These are phyloP conservation scores for Colletotrichum karsti DNA, from an alignment of 2,329 filamentous ascomycete genomes.

Conservation along the genomic window DNA sequence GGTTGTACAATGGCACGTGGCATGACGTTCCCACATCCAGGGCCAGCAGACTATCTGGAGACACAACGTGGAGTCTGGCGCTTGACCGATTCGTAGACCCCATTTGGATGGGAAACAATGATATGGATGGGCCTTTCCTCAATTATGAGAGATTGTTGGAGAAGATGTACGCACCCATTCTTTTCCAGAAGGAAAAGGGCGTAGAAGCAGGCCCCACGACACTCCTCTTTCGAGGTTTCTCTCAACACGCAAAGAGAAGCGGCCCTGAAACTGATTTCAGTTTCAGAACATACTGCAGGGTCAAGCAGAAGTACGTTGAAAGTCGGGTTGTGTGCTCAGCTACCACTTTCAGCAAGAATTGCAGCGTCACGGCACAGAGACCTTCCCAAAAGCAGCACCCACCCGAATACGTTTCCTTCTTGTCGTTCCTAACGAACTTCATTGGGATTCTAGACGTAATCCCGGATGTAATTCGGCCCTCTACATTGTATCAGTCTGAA, in stretches of 20 bases:
- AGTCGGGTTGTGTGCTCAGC: not conserved
- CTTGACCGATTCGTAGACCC: not conserved
- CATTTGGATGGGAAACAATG: not conserved
- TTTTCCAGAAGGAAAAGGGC: not conserved
- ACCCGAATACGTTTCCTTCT: not conserved
- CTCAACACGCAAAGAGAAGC: too few relatives aligned
- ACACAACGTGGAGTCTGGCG: not conserved
- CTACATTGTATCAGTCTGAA: not conserved
- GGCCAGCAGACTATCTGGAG: too few relatives aligned
- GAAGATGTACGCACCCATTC: not conserved
- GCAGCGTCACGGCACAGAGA: not conserved
- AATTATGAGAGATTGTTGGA: not conserved
- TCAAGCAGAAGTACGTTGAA: not conserved
- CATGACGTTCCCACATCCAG: not conserved
- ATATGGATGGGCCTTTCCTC: not conserved
- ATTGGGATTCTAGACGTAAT: not conserved
- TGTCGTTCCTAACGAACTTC: not conserved
- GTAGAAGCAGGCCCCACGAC: not conserved
- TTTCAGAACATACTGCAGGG: not conserved
- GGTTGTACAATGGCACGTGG: not conserved
- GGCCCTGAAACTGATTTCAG: too few relatives aligned
- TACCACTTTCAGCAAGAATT: rapidly evolving
- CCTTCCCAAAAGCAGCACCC: not conserved
- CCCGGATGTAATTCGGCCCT: not conserved
- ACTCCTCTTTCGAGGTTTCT: not conserved